A percentile compares a stretch with the other conserved stretches of the same genome.
These are phyloP conservation scores for Fagopyrum tataricum DNA, from an alignment of 148 eudicot genomes.

Conservation along the genomic window DNA sequence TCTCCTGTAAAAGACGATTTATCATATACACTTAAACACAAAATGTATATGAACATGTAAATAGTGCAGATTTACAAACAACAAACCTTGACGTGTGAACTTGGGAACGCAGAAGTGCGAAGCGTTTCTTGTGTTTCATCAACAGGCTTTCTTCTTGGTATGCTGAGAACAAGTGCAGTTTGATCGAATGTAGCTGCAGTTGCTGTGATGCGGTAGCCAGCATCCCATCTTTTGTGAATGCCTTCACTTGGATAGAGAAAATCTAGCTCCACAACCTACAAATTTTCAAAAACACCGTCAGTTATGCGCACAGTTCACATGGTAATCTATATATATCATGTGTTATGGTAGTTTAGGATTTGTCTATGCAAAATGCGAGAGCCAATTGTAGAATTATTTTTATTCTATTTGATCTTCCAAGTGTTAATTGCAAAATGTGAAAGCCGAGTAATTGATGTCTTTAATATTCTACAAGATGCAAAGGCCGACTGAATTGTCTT, in stretches of 20 bases:
- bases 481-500: too few species aligned
- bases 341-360: too few species aligned
- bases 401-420: too few species aligned
- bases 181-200: constrained; percentile 66
- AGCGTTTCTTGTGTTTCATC: constrained; percentile 82
- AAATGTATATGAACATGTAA: neutral
- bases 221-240: constrained; percentile 60
- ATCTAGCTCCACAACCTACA: constrained; percentile 66
- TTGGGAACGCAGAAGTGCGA: constrained; percentile 70
- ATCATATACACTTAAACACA: neutral
- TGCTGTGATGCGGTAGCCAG: constrained; percentile 60
- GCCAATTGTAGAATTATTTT: too few species aligned
- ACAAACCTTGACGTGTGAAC: constrained; percentile 55
- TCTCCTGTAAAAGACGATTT: constrained; percentile 39
- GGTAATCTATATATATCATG: neutral
- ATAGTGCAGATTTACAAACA: neutral
- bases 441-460: too few species aligned
- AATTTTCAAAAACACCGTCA: neutral
- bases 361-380: too few species aligned
- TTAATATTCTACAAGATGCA: too few species aligned
- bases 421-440: too few species aligned
- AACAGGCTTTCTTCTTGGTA: constrained; percentile 40
- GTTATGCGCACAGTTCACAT: neutral
- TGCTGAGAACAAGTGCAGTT: constrained; percentile 57
- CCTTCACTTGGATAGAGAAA: constrained; percentile 77